These are phyloP conservation scores for Pleurotus salmoneostramineus DNA, from an alignment of 768 basidiomycete species.

Conservation along the genomic window DNA sequence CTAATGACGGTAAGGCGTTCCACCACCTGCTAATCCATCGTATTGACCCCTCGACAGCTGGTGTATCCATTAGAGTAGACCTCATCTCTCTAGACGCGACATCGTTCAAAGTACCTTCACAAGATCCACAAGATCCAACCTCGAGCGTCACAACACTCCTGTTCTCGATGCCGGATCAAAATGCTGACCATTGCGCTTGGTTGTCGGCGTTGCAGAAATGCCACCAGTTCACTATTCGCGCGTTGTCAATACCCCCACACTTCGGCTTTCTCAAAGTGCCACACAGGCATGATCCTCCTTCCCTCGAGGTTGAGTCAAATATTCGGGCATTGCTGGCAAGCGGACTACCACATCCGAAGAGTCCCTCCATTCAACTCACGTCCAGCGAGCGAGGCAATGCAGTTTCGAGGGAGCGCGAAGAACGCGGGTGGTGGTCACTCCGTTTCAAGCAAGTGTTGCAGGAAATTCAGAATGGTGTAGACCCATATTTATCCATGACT, in stretches of 20 bases:
- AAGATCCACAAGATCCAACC: conserved; percentile 19
- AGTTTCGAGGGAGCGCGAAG: conserved; percentile 52
- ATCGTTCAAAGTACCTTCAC: conserved; percentile 30
- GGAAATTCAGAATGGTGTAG: conserved; percentile 42
- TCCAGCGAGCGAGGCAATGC: conserved; percentile 11
- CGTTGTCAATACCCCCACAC: conserved; percentile 24
- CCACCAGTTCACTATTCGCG: conserved; percentile 40
- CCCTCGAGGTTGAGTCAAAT: conserved; percentile 26
- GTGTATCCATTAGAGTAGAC: conserved; percentile 26
- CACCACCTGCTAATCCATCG: conserved; percentile 25
- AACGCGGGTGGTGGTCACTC: conserved; percentile 71
- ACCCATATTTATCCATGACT: background rate
- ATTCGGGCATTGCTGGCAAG: conserved; percentile 34
- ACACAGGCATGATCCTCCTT: conserved; percentile 18
- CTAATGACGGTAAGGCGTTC: conserved; percentile 15
- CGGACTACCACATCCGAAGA: conserved; percentile 63
- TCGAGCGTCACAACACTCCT: conserved; percentile 27
- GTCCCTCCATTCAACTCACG: conserved; percentile 59
- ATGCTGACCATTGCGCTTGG: conserved; percentile 28
- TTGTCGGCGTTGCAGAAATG: conserved; percentile 50
- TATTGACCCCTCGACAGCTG: background rate
- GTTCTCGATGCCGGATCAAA: conserved; percentile 21
- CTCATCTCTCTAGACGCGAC: conserved; percentile 41
- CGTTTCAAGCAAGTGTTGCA: conserved; percentile 59
- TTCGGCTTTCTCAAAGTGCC: conserved; percentile 12